Evolutionary conservation across 2,329 filamentous ascomycete genomes (phyloP), one percentile per base, ranked within the genome.

Genomic region (Sporothrix brasiliensis): DNA sequence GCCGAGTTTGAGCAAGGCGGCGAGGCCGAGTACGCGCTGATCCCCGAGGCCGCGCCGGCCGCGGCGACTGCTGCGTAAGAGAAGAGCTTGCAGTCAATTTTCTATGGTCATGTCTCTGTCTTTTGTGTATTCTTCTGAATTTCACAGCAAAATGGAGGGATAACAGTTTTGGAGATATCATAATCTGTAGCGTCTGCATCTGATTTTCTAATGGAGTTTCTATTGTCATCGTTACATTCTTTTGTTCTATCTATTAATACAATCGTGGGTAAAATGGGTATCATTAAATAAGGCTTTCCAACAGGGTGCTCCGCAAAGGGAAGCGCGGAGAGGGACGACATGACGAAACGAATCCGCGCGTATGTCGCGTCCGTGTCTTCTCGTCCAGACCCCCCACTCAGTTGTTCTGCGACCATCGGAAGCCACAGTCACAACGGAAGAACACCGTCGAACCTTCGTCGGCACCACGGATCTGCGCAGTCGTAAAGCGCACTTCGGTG

Each of bases 401-500:
- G 77, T 90, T 90, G 80, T 90, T 88, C 74, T 84, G 83, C 75
- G 87, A 85, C 87, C 82, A 84, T 71, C 82, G 94, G 81, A 92
- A 84, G 71, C 92, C 92, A 78, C 94, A 97, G 71, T 93, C 89
- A 81, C 94, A 97, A 72, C 86, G 90, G 81, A 93, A 97, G 77
- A 97, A 96, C 69, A 97, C 88, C 0, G 94, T 97, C 74, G 91
- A 92, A 72, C 95, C 95, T 87, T 98, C 94, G 79, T 99, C 95
- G 69, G 94, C 95, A 83, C 93, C 90, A 75, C 94, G 90, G 76
- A 97, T 83, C 79, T 99, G 95, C 72, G 93, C 88, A 2, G 91
- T 91, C 66, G 92, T 91, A 79, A 90, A 98, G 75, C 89, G 91
- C 80, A 98, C 93, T 78, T 97, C 90, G 68, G 89, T 89, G 68